Conservation (phyloP, 2,329 filamentous ascomycete species). For the Mariannaea elegans region DNA sequence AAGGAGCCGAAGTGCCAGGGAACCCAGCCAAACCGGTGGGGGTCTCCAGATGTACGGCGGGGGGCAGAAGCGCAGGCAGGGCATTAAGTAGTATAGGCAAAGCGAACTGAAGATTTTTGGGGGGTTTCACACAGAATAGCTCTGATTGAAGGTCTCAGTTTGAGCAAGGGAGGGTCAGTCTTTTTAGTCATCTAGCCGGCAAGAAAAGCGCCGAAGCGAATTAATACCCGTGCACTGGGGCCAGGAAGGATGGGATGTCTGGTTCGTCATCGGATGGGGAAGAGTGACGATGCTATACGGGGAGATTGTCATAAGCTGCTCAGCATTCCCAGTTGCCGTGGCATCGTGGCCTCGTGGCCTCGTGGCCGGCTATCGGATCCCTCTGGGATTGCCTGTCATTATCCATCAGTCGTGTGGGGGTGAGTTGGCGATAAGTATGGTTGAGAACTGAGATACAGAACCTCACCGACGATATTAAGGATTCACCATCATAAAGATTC, state of each 20-base stretch:
- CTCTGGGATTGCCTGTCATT: no score
- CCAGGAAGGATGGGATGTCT: not conserved
- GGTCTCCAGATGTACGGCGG: slow-evolving; percentile 13
- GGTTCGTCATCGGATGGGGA: not conserved
- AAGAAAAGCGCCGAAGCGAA: slow-evolving; percentile 8
- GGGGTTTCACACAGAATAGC: slow-evolving; percentile 5
- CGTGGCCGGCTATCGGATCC: not conserved
- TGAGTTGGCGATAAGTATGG: no score
- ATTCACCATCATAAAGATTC: not conserved
- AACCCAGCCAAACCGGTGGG: slow-evolving; percentile 8
- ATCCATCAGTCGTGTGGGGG: no score
- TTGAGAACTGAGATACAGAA: no score
- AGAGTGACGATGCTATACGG: slow-evolving; percentile 3
- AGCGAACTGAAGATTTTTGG: not conserved
- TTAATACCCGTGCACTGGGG: not conserved
- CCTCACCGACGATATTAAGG: no score
- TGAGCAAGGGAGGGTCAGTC: slow-evolving; percentile 13
- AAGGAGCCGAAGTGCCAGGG: not conserved
- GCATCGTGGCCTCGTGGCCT: not conserved
- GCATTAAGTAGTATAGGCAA: slow-evolving; percentile 15
- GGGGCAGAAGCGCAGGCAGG: slow-evolving; percentile 8
- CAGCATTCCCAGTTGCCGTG: not conserved
- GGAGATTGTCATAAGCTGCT: not conserved
- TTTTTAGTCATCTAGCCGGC: slow-evolving; percentile 14
- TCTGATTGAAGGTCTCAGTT: slow-evolving; percentile 16